phyloP scores from a whole-genome alignment of 441 rosid genomes.

The Lagerstroemia fauriei region DNA sequence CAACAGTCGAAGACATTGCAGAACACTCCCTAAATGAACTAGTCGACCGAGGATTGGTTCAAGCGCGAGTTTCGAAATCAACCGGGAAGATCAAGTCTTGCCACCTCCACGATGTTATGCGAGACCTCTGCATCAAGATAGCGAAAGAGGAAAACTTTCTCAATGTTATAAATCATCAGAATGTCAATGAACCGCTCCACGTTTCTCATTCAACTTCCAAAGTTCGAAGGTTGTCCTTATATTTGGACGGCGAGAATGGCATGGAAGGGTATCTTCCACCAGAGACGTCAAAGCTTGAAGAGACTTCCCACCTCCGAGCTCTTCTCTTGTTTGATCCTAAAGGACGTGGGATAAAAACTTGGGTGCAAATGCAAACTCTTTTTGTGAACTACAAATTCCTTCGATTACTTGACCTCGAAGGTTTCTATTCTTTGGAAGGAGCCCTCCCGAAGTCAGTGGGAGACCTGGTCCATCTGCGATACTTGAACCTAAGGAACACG shows the following conservation, averaged over 20 bases:
- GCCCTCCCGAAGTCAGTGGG: constrained; percentile 12
- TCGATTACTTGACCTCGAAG: constrained; percentile 19
- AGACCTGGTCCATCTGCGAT: constrained; percentile 13
- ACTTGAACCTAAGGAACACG: constrained; percentile 11
- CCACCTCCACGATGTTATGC: constrained; percentile 39
- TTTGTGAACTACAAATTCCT: constrained; percentile 6
- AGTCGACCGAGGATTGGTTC: constrained; percentile 35
- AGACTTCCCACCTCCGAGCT: constrained; percentile 14
- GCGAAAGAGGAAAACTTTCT: constrained; percentile 30
- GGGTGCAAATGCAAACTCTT: constrained; percentile 16
- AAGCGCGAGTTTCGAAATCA: constrained; percentile 32
- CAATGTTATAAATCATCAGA: constrained; percentile 15
- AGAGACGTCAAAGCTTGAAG: neutral
- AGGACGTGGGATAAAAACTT: neutral
- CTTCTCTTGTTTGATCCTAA: neutral
- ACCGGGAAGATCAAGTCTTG: constrained; percentile 32
- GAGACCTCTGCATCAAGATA: constrained; percentile 32
- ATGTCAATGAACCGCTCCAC: neutral
- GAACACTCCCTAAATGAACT: constrained; percentile 24
- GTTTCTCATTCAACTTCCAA: neutral
- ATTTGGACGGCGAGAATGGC: neutral
- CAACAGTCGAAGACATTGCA: constrained; percentile 28
- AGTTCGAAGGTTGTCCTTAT: constrained; percentile 10
- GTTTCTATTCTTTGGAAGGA: neutral
- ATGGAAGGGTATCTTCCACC: neutral